A percentile compares a stretch with the other conserved stretches of the same genome.
Conservation (phyloP, 2,329 filamentous ascomycete genomes). For the Xylariaceae sp. region DNA sequence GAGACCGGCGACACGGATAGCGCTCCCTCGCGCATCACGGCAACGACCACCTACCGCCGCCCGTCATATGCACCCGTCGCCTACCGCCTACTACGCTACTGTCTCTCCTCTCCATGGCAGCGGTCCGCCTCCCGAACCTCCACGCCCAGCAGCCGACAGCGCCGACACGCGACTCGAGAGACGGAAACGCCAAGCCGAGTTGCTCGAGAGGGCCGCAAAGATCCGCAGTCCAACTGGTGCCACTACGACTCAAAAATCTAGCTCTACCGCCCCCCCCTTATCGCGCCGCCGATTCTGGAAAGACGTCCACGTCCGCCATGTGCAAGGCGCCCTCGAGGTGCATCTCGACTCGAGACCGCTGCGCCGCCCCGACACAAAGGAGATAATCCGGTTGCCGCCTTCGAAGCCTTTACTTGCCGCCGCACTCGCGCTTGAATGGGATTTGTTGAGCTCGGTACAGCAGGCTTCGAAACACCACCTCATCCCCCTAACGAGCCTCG, state of each 20-base stretch:
- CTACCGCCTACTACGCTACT: conserved; percentile 39
- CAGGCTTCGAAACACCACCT: conserved; percentile 83
- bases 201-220: conserved; percentile 50
- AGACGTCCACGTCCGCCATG: conserved; percentile 67
- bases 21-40: too few relatives aligned
- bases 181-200: conserved; percentile 50
- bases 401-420: conserved; percentile 78
- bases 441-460: conserved; percentile 73
- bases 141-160: conserved; percentile 40
- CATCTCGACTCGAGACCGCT: conserved; percentile 76
- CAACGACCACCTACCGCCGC: too few relatives aligned
- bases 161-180: conserved; percentile 42
- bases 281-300: conserved; percentile 83
- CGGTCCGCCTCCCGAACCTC: conserved; percentile 57
- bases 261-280: conserved; percentile 24
- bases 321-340: conserved; percentile 58
- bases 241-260: conserved; percentile 5
- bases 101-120: conserved; percentile 52
- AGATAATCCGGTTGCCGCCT: conserved; percentile 66
- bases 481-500: conserved; percentile 83
- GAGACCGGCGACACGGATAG: too few relatives aligned
- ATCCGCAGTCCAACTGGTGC: conserved; percentile 34
- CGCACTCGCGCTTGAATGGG: conserved; percentile 91
- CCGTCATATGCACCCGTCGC: conserved; percentile 30
- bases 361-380: conserved; percentile 69